Evolutionary conservation across 768 basidiomycete genomes (phyloP).

Genomic region (Auricularia cornea): DNA sequence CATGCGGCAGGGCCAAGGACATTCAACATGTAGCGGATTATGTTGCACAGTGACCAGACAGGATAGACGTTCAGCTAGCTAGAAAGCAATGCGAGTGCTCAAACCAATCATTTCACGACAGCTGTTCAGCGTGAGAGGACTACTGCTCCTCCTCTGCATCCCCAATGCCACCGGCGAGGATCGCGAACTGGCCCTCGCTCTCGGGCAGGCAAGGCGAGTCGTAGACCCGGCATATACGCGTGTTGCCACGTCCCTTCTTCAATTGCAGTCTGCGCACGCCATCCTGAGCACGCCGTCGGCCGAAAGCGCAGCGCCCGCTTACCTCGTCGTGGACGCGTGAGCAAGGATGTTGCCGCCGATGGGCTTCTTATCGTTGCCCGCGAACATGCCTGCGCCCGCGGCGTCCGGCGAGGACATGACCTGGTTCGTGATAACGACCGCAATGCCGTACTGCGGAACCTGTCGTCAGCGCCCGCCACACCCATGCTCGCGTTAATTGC

Average conservation of each 20-base stretch:
- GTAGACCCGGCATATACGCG: conserved; percentile 92
- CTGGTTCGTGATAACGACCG: conserved; percentile 95
- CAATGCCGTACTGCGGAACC: conserved; percentile 77
- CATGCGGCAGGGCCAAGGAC: not conserved
- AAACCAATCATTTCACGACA: not conserved
- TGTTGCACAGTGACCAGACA: not conserved
- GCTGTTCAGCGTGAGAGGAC: not conserved
- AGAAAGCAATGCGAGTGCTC: not conserved
- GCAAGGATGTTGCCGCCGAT: conserved; percentile 99
- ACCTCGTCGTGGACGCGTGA: conserved; percentile 97
- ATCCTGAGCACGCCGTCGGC: not conserved
- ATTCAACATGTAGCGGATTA: not conserved
- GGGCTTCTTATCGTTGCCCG: conserved; percentile 92
- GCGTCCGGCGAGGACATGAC: conserved; percentile 99
- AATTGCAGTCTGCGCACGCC: conserved; percentile 59
- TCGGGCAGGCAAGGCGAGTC: conserved; percentile 97
- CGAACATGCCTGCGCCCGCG: conserved; percentile 69
- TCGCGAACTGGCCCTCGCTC: conserved; percentile 91
- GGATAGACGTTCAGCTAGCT: not conserved
- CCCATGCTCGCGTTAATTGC: not conserved
- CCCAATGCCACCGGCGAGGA: conserved; percentile 82
- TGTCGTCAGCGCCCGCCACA: conserved; percentile 4
- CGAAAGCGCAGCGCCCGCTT: conserved; percentile 12
- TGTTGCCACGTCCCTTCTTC: conserved; percentile 85
- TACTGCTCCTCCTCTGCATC: conserved; percentile 80